Base-by-base conservation (phyloP, 1,284 basidiomycete genomes). In the Mycosarcoma mackinlayi region DNA sequence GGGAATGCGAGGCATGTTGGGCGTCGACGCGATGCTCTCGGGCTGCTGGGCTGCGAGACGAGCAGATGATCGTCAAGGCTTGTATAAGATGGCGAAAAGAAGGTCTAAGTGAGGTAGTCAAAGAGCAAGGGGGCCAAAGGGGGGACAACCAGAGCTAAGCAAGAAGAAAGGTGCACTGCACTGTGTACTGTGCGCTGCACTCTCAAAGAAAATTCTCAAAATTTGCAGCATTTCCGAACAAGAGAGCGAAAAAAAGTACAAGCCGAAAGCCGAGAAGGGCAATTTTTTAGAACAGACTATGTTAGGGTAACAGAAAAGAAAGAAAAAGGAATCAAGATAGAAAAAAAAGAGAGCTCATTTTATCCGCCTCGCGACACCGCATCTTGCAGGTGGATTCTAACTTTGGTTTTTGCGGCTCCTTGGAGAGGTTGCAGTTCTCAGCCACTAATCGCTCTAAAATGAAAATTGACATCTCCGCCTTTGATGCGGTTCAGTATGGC, bases 1-100 rank as follows among this genome's bases (percentile, higher is more conserved):
- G 10, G 70, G 63, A 16, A 66, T 66, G 13, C 71, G 65, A 21
- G 74, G 74, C 74, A 76, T 76, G 51, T 4, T 45, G 60, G 31
- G 27, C 44, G 34, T n/a, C n/a, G n/a, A n/a, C n/a, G n/a, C n/a
- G n/a, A n/a, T n/a, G n/a, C n/a, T n/a, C n/a, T n/a, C n/a, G n/a
- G n/a, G n/a, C n/a, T n/a, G n/a, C n/a, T n/a, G n/a, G n/a, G 21
- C n/a, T 39, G 13, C 33, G 21, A 27, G 6, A 7, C 19, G 24
- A 3, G 25, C 8, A 14, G 44, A n/a, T n/a, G n/a, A n/a, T n/a
- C n/a, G n/a, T 19, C 27, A 23, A 21, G n/a, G 21, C 31, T 28
- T n/a, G 11, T 27, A 23, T 25, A 14, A 11, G 25, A 18, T 13
- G 18, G 30, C 13, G 41, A 19, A 44, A 19, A 11, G 8, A 10